Evolutionary conservation across 352 stramenopile species (phyloP), one percentile per base, ranked within the genome.

Genomic region (Globisporangium radiosum): DNA sequence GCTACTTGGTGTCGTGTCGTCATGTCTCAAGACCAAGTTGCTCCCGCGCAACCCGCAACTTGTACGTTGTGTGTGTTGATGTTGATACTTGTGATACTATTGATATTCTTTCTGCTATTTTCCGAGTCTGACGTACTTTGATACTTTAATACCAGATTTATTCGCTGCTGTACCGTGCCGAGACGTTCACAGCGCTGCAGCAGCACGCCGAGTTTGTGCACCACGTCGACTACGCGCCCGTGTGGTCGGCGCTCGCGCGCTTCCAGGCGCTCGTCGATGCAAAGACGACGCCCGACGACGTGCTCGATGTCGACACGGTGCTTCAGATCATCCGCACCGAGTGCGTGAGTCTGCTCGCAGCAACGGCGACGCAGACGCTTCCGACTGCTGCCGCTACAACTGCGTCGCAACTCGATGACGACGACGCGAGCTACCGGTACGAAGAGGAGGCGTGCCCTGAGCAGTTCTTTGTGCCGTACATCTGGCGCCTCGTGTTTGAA

Each of bases 391-490:
- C 15, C 7, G 45, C 45, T 11, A 36, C 7, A 63, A 60, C 33
- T 48, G 36, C 45, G 45, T 56, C 38, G 11, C 33, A 44, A 4
- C 19, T 52, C 9, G 71, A 84, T 9, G 71, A 75, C 15, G 76
- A 87, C 42, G 78, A 87, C n/a, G 70, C 76, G n/a, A 88, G 73
- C 66, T 94, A 90, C 65, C 67, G 74, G 36, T 94, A 90, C 62
- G 84, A 91, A 51, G 84, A 92, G 57, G 75, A 91, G 54, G 66
- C 61, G 15, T 70, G 86, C 15, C 76, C 80, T 1, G 81, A 90
- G 59, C 75, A 87, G 49, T 94, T 90, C 63, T 94, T 94, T 63
- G 64, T 88, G 53, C 79, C 76, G 52, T 86, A 87, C 66, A 77
- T 94, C 54, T 90, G 84, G 84, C 82, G 78, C 54, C 66, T 87